Base-by-base conservation (phyloP, 306 rosid species). In the Cucurbita pepo region DNA sequence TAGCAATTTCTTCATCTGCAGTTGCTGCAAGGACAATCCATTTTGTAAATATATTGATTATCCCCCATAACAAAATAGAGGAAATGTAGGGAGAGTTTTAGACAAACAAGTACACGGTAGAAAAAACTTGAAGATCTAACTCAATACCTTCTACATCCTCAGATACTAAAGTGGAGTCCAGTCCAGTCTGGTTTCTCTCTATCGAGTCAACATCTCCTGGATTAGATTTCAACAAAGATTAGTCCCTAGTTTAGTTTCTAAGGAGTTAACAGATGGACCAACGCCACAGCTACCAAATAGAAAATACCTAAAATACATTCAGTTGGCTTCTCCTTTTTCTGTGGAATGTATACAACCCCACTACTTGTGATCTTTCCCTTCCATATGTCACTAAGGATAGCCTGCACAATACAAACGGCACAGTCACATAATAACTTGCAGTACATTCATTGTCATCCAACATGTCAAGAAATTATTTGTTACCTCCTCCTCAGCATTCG, bases 401-500 rank as follows among this genome's bases (percentile, higher is more conserved):
- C 78, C 90, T 86, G 76, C 60, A 37, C 48, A 59, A 76, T 53
- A 72, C 57, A 71, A 15, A 56, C 18, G 13, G 67, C 48, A 72
- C 36, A 77, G 53, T 69, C 54, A 66, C 5, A 56, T 21, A 45
- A 56, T 19, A 73, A 72, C 22, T 2, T 38, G 10, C 18, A 21
- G 56, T 4, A 22, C 5, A 67, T 67, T 21, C 14, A 67, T 6
- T 14, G 56, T 8, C 43, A 67, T 22, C 56, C 18, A 56, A 45
- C 67, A 73, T 55, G 9, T 72, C 47, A 53, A 63, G 65, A 74
- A 21, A 4, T 10, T 45, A 56, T 25, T 25, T 5, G 34, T 66
- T 78, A 86, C 90, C 90, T 81, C 84, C 78, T 86, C 88, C 36
- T 75, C 86, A 44, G 76, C 71, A 79, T 58, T 81, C 21, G 90